phyloP scores from a whole-genome alignment of 371 early-diverging fungal species.

The Enterocytospora artemiae region DNA sequence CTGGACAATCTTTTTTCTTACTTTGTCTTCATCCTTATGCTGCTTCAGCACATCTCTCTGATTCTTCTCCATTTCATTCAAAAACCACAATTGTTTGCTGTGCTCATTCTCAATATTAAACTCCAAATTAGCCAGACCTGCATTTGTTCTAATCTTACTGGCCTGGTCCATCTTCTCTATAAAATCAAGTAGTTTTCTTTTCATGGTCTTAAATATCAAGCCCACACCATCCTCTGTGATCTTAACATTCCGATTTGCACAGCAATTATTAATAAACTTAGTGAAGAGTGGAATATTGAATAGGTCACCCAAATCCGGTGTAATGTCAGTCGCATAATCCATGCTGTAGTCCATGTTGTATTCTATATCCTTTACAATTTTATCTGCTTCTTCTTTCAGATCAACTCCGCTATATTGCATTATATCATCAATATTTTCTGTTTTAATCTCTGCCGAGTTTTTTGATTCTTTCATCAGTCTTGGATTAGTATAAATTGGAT shows the following conservation, averaged over 20 bases:
- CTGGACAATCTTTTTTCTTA: conserved; percentile 54
- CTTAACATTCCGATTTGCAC: conserved; percentile 37
- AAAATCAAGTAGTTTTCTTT: conserved; percentile 54
- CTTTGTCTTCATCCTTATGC: conserved; percentile 50
- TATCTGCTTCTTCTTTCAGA: conserved; percentile 57
- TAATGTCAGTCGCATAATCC: conserved; percentile 22
- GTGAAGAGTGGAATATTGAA: conserved; percentile 51
- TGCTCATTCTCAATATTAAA: conserved; percentile 57
- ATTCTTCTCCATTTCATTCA: conserved; percentile 57
- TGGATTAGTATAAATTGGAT: neutral
- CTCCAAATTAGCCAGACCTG: conserved; percentile 26
- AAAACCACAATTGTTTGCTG: conserved; percentile 57
- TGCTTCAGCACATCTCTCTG: conserved; percentile 53
- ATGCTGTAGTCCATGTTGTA: conserved; percentile 24
- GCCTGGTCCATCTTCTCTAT: conserved; percentile 54
- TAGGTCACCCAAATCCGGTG: conserved; percentile 27
- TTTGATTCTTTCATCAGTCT: neutral
- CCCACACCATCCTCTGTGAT: conserved; percentile 42
- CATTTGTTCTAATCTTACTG: conserved; percentile 51
- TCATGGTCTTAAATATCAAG: conserved; percentile 52
- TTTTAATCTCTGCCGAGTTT: conserved; percentile 52
- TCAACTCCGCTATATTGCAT: conserved; percentile 58
- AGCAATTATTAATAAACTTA: conserved; percentile 49
- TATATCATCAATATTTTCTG: conserved; percentile 58
- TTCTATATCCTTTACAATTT: conserved; percentile 48